These are phyloP conservation scores for Lichtheimia corymbifera DNA, from an alignment of 371 early-diverging fungal genomes.

Conservation along the genomic window DNA sequence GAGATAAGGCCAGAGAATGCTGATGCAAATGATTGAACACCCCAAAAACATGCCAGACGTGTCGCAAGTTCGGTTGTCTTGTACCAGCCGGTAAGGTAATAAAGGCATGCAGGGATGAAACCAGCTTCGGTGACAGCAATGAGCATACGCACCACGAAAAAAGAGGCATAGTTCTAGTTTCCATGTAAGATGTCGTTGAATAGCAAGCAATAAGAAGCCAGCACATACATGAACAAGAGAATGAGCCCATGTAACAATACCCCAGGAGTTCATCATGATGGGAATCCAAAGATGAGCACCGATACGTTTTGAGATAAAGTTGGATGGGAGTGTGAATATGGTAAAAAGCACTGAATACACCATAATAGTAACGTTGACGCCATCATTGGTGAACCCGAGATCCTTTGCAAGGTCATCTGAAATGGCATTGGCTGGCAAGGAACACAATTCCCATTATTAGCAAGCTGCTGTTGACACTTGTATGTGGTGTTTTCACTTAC, in stretches of 20 bases:
- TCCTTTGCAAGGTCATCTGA: constrained; percentile 38
- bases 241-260: constrained; percentile 52
- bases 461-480: not conserved
- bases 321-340: constrained; percentile 42
- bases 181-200: no score
- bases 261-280: constrained; percentile 63
- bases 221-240: constrained; percentile 27
- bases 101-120: constrained; percentile 55
- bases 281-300: constrained; percentile 64
- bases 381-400: constrained; percentile 41
- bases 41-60: constrained; percentile 64
- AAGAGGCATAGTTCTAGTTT: constrained; percentile 24
- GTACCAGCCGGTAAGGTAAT: constrained; percentile 62
- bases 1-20: constrained; percentile 62
- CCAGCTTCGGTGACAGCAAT: constrained; percentile 54
- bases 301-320: constrained; percentile 49
- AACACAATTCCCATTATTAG: not conserved
- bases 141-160: constrained; percentile 27
- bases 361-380: constrained; percentile 36
- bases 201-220: no score
- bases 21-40: constrained; percentile 55
- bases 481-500: constrained; percentile 23
- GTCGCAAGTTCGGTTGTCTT: constrained; percentile 59
- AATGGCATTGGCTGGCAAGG: constrained; percentile 40
- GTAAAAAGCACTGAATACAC: constrained; percentile 40